These are phyloP conservation scores for Sphagnum tenellum DNA, from an alignment of 225 moss, liverwort and hornwort genomes.

Conservation along the genomic window DNA sequence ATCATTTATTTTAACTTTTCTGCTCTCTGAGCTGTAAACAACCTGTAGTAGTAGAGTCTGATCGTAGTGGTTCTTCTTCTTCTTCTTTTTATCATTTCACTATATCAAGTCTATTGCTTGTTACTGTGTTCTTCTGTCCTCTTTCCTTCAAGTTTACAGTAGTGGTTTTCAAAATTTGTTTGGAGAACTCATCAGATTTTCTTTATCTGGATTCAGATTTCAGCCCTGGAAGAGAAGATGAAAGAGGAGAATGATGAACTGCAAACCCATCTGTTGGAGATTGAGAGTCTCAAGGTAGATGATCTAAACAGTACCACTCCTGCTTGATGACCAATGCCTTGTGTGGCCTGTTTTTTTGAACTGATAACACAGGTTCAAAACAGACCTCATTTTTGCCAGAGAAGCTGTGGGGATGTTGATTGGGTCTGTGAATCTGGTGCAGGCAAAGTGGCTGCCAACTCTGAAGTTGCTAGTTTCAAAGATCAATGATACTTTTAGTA, in stretches of 20 bases:
- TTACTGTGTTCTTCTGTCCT: no score
- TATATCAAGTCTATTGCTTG: no score
- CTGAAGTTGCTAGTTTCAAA: slow-evolving; percentile 65
- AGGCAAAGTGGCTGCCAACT: slow-evolving; percentile 79
- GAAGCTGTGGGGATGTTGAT: background rate
- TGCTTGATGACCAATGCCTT: no score
- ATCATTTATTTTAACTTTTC: no score
- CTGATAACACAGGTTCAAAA: no score
- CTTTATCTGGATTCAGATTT: slow-evolving; percentile 41
- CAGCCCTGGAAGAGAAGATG: slow-evolving; percentile 40
- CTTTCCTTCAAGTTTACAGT: no score
- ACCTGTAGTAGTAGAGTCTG: no score
- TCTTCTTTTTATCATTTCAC: no score
- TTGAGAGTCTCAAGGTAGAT: slow-evolving; percentile 53
- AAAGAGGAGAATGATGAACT: slow-evolving; percentile 32
- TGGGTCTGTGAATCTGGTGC: slow-evolving; percentile 3
- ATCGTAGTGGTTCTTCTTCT: no score
- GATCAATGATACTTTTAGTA: slow-evolving; percentile 88
- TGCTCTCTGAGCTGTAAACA: no score
- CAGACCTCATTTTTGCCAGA: background rate
- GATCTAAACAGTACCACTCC: no score
- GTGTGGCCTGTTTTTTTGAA: no score
- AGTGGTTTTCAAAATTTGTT: background rate
- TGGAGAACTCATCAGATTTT: background rate
- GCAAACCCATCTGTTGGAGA: slow-evolving; percentile 43